phyloP scores from a whole-genome alignment of 495 filamentous ascomycete species.

The Podospora pseudopauciseta region DNA sequence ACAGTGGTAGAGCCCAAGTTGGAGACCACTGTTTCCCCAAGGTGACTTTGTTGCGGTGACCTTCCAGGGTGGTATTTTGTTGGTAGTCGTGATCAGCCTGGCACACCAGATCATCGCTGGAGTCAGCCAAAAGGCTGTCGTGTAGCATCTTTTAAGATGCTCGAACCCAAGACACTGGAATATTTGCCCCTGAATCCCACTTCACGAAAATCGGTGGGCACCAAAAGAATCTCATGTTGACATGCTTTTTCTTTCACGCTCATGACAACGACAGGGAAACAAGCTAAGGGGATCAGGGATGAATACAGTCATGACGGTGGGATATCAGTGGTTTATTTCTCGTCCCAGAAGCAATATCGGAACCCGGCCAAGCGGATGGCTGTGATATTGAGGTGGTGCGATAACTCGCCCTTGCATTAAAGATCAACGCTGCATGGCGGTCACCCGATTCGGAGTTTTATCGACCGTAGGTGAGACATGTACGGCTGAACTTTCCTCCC shows the following conservation, averaged over 20 bases:
- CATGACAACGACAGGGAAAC: neutral
- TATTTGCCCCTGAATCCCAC: neutral
- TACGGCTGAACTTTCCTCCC: no score
- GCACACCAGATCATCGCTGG: neutral
- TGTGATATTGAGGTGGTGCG: neutral
- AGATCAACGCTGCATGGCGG: neutral
- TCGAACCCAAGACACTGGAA: neutral
- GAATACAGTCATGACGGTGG: neutral
- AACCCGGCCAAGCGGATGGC: neutral
- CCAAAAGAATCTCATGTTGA: neutral
- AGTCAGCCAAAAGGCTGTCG: neutral
- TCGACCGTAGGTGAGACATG: neutral
- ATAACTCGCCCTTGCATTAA: constrained; percentile 5
- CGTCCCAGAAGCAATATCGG: neutral
- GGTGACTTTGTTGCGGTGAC: neutral
- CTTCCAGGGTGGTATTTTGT: no score
- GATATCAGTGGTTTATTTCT: neutral
- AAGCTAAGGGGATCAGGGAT: neutral
- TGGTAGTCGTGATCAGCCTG: neutral
- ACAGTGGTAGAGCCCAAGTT: neutral
- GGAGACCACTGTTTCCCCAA: neutral
- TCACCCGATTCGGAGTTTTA: neutral
- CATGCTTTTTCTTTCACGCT: neutral
- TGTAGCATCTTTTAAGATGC: neutral
- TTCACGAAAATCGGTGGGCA: neutral